A percentile compares a stretch with the other conserved stretches of the same genome.
Conservation (phyloP, 805 yeast species). For the Saturnispora dispora region DNA sequence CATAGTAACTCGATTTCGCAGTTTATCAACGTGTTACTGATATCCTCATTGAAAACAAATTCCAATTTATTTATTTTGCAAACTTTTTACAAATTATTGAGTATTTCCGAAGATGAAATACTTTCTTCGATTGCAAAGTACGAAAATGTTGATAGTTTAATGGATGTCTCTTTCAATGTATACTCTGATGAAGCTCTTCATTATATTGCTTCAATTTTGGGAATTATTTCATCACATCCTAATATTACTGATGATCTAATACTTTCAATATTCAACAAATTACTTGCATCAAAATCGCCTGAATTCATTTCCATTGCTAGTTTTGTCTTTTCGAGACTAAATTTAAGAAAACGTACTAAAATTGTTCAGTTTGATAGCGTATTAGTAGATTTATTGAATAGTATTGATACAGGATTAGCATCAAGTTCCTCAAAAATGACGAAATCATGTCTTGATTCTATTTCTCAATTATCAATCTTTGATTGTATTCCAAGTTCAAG, state of each 20-base stretch:
- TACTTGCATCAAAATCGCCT: not conserved
- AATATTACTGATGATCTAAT: slow-evolving; percentile 10
- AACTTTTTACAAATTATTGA: slow-evolving; percentile 19
- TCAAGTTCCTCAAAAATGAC: slow-evolving; percentile 17
- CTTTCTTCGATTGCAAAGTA: not conserved
- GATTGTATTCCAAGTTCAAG: slow-evolving; percentile 30
- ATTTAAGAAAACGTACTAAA: slow-evolving; percentile 25
- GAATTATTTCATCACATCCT: slow-evolving; percentile 32
- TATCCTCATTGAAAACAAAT: not conserved
- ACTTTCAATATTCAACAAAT: not conserved
- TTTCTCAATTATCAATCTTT: slow-evolving; percentile 37
- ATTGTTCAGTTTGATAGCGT: slow-evolving; percentile 12
- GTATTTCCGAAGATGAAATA: slow-evolving; percentile 15
- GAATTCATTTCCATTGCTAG: slow-evolving; percentile 29
- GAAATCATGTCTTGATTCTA: slow-evolving; percentile 28
- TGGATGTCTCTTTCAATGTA: not conserved
- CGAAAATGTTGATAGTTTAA: not conserved
- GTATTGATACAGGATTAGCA: slow-evolving; percentile 14
- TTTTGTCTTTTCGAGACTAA: slow-evolving; percentile 39
- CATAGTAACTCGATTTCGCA: not conserved
- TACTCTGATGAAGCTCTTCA: slow-evolving; percentile 19
- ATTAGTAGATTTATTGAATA: slow-evolving; percentile 18
- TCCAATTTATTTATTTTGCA: slow-evolving; percentile 10
- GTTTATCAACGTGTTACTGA: not conserved
- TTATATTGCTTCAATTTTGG: slow-evolving; percentile 20